Percentiles rank a stretch among this genome's conserved stretches.
Conservation (phyloP, 352 stramenopile species). For the Pythium rhizo-oryzae region DNA sequence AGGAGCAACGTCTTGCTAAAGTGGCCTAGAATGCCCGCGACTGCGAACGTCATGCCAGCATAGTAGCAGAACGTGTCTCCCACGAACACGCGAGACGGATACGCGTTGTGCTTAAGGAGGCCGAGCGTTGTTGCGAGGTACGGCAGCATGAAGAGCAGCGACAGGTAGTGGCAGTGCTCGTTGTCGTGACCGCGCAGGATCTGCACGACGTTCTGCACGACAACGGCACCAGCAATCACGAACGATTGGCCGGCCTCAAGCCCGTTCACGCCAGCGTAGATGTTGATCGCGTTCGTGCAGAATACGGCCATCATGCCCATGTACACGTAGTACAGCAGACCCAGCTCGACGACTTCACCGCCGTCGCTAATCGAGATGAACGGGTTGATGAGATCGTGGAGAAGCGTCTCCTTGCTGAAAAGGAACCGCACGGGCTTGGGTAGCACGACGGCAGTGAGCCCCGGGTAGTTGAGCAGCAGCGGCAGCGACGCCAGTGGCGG, state of each 20-base stretch:
- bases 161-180: slow-evolving; percentile 94
- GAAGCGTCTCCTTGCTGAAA: slow-evolving; percentile 59
- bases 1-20: slow-evolving; percentile 99
- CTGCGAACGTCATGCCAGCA: slow-evolving; percentile 98
- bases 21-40: slow-evolving; percentile 95
- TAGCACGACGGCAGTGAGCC: slow-evolving; percentile 94
- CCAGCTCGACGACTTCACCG: slow-evolving; percentile 92
- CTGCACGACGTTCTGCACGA: slow-evolving; percentile 96
- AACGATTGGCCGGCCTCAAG: slow-evolving; percentile 96
- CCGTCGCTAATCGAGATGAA: slow-evolving; percentile 72
- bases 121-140: slow-evolving; percentile 94
- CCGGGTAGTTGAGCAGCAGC: slow-evolving; percentile 96
- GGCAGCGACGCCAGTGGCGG: slow-evolving; percentile 96
- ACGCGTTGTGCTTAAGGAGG: slow-evolving; percentile 98
- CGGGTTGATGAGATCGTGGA: slow-evolving; percentile 63
- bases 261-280: slow-evolving; percentile 99
- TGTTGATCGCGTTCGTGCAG: slow-evolving; percentile 99
- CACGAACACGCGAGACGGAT: slow-evolving; percentile 97
- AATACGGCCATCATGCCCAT: slow-evolving; percentile 99
- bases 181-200: slow-evolving; percentile 86
- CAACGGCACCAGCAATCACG: slow-evolving; percentile 92
- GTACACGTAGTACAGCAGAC: slow-evolving; percentile 96
- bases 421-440: slow-evolving; percentile 86
- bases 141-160: slow-evolving; percentile 96
- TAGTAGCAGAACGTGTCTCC: slow-evolving; percentile 99